phyloP scores from a whole-genome alignment of 2,329 filamentous ascomycete genomes.

The Myriosclerotinia duriaeana region DNA sequence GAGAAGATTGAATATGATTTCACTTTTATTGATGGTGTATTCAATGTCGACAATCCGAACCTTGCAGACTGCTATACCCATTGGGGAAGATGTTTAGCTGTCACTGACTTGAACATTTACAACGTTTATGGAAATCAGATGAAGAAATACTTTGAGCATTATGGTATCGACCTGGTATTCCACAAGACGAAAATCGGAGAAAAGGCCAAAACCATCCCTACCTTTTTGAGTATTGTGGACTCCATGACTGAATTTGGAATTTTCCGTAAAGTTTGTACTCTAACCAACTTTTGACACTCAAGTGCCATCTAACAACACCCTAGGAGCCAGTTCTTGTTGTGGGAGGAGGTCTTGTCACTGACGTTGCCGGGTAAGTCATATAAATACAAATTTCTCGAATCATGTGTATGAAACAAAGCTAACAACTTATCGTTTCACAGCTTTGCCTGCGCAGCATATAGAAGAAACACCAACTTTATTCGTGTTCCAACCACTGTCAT shows the following conservation, averaged over 20 bases:
- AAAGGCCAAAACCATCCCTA: constrained; percentile 72
- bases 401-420: constrained; percentile 28
- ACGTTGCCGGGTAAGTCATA: constrained; percentile 65
- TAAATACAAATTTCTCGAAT: constrained; percentile 15
- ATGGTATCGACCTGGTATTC: constrained; percentile 61
- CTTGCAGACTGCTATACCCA: constrained; percentile 63
- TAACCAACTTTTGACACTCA: constrained; percentile 15
- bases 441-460: constrained; percentile 70
- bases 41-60: constrained; percentile 58
- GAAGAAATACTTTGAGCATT: constrained; percentile 65
- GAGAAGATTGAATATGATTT: constrained; percentile 78
- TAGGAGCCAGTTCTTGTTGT: constrained; percentile 65
- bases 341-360: constrained; percentile 68
- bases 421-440: constrained; percentile 43
- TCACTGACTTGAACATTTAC: constrained; percentile 71
- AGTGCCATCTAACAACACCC: constrained; percentile 21
- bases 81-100: constrained; percentile 65
- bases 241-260: constrained; percentile 74
- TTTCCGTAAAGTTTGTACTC: constrained; percentile 54
- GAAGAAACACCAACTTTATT: constrained; percentile 72
- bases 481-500: constrained; percentile 73
- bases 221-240: constrained; percentile 66
- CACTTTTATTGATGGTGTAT: constrained; percentile 68
- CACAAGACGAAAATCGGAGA: constrained; percentile 75
- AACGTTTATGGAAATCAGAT: constrained; percentile 66